Evolutionary conservation across 805 yeast species (phyloP), one percentile per base, ranked within the genome.

Genomic region (Kazachstania martiniae): DNA sequence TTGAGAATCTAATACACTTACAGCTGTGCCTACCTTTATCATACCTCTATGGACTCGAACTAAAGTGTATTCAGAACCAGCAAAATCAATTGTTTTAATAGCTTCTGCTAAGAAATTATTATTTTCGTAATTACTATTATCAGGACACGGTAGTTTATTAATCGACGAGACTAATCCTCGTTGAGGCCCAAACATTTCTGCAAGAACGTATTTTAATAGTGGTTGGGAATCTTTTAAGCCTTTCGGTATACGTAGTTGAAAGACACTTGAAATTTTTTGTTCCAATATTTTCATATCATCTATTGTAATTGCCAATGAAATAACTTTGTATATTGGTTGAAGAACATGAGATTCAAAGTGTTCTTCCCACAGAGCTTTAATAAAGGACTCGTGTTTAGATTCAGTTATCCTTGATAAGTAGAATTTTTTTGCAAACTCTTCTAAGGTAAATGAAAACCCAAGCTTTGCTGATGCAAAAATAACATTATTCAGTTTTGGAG

Each of bases 241-340:
- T 30, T 68, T 62, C 2, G 33, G 28, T 2, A 78, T 27, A 2
- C 54, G 41, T 15, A 72, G 56, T 4, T 67, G 63, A 34, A 77
- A 74, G 19, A 72, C 58, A 1, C 61, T 45, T 46, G 63, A 59
- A n/a, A 84, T 52, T 15, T 70, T 51, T 3, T 37, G 35, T 8
- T 66, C 49, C 12, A 84, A 49, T 0, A 59, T 58, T 4, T 56
- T 51, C 2, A 70, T 56, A 12, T 29, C 28, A 2, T 22, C 15
- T n/a, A 29, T 14, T 5, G 84, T 65, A 8, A 89, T 47, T 0
- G 81, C 63, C 31, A 71, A 65, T 0, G 84, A 65, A 23, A 77
- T 58, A 7, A 87, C 50, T 50, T 89, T 87, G 59, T 86, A 89
- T 9, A 89, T 46, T 2, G 97, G 98, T 17, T 72, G 74, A 7